Evolutionary conservation across 2,329 filamentous ascomycete species (phyloP).

Genomic region (Diaporthe sp.): DNA sequence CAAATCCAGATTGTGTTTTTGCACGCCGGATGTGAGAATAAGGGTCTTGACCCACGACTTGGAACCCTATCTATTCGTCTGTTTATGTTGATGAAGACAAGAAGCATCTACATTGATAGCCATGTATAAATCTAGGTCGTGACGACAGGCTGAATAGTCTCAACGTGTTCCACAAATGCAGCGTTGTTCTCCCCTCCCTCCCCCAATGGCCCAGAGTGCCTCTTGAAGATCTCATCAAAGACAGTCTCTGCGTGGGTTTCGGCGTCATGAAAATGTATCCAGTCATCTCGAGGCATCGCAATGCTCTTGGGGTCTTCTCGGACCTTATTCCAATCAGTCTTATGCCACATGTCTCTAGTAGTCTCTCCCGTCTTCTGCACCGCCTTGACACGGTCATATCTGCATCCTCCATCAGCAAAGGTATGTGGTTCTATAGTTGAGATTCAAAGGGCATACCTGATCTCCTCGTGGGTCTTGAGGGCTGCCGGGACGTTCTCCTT

Average conservation of each 20-base stretch:
- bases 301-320: slow-evolving; percentile 62
- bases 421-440: fast-evolving
- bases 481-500: slow-evolving; percentile 56
- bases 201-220: slow-evolving; percentile 42
- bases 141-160: slow-evolving; percentile 1
- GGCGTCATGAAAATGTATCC: slow-evolving; percentile 66
- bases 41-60: background rate
- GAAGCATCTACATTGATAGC: background rate
- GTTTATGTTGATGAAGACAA: background rate
- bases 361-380: slow-evolving; percentile 66
- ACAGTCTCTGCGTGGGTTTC: slow-evolving; percentile 59
- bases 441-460: slow-evolving; percentile 48
- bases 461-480: slow-evolving; percentile 59
- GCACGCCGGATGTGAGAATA: background rate
- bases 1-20: background rate
- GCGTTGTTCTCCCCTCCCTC: background rate
- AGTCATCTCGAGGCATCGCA: slow-evolving; percentile 64
- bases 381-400: slow-evolving; percentile 61
- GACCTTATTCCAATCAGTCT: slow-evolving; percentile 65
- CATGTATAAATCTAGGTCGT: background rate
- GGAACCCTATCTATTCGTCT: background rate
- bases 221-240: slow-evolving; percentile 52
- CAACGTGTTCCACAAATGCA: slow-evolving; percentile 6
- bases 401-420: slow-evolving; percentile 21
- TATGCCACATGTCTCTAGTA: slow-evolving; percentile 68